Conservation (phyloP, 345 rosid species). For the Citrus unshiu region DNA sequence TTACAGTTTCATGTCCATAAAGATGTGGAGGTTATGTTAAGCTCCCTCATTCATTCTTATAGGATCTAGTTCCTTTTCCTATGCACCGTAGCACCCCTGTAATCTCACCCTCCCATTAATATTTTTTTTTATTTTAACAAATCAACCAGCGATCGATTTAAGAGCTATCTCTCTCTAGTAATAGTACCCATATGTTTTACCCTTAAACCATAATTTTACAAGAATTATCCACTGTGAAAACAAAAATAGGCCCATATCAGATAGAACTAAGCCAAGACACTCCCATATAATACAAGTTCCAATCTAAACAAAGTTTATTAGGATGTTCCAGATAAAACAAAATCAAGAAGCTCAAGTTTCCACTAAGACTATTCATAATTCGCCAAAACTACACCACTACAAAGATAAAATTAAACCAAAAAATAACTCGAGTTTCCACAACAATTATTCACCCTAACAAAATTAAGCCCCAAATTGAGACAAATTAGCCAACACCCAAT, state of each 20-base stretch:
- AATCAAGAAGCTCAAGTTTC: background rate
- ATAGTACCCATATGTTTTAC: background rate
- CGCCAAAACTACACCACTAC: background rate
- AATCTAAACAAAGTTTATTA: background rate
- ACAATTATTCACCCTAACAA: constrained; percentile 1
- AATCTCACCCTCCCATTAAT: background rate
- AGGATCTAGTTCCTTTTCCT: background rate
- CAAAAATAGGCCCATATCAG: background rate
- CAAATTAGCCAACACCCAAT: background rate
- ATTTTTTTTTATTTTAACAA: background rate
- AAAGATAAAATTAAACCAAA: background rate
- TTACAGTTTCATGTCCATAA: background rate
- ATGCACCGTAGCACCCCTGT: background rate
- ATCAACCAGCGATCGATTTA: background rate
- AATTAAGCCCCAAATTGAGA: background rate
- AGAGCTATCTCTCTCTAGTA: background rate
- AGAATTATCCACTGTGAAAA: background rate
- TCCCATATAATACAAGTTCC: background rate
- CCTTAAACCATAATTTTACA: background rate
- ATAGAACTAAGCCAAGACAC: background rate
- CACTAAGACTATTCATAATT: background rate
- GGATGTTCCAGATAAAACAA: background rate
- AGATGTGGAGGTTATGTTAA: background rate
- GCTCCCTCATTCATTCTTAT: background rate
- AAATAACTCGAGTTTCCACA: background rate